A percentile compares a stretch with the other conserved stretches of the same genome.
Conservation (phyloP, 192 early-diverging fungal genomes). For the Mortierella hygrophila region DNA sequence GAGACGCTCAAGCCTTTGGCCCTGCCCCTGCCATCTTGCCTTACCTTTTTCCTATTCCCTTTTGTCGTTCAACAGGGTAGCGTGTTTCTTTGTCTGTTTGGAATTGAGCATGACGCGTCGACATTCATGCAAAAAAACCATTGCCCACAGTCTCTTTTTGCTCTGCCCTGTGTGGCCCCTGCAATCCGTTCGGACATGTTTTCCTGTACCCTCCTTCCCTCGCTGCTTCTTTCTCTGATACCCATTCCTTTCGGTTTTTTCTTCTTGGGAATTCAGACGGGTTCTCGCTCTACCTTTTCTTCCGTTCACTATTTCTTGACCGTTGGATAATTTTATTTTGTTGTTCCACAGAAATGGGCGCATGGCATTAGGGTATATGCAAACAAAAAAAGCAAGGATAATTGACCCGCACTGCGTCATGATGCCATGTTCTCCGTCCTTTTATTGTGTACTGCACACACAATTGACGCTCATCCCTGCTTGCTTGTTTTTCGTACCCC, state of each 20-base stretch:
- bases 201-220: not conserved
- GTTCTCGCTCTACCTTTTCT: not conserved
- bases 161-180: not conserved
- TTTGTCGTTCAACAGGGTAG: not conserved
- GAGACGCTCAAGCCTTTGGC: not conserved
- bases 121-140: conserved; percentile 2
- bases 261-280: not conserved
- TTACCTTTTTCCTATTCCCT: not conserved
- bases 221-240: not conserved
- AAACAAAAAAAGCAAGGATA: not conserved
- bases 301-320: not conserved
- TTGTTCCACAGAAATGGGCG: conserved; percentile 27
- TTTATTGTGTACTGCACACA: not conserved
- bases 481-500: not conserved
- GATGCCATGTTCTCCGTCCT: conserved; percentile 6
- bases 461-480: not conserved
- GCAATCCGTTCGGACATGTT: not conserved
- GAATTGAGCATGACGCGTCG: not conserved
- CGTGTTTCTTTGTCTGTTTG: conserved; percentile 3
- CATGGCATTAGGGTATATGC: conserved; percentile 18
- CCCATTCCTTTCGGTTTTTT: not conserved
- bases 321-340: not conserved
- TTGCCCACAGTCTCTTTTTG: not conserved
- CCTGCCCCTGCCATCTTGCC: conserved; percentile 1
- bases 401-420: not conserved